Conservation (phyloP, 495 filamentous ascomycete species). For the Neurospora tetraspora region DNA sequence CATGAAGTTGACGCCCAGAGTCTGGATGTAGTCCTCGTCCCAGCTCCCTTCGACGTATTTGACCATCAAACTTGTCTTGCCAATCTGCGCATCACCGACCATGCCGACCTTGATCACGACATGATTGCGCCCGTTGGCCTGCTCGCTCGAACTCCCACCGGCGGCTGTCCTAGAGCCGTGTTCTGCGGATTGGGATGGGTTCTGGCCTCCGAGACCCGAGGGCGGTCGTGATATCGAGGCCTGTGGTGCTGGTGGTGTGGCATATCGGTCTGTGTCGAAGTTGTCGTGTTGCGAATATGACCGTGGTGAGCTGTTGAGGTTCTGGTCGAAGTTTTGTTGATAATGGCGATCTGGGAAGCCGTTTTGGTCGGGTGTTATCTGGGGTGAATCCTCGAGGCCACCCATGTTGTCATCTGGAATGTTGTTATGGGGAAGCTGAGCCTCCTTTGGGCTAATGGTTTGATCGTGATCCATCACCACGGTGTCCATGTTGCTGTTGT, state of each 20-base stretch:
- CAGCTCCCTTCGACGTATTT: conserved; percentile 99
- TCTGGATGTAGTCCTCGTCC: conserved; percentile 99
- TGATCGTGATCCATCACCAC: conserved; percentile 35
- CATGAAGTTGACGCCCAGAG: conserved; percentile 98
- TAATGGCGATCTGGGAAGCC: conserved; percentile 23
- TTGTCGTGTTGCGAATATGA: conserved; percentile 19
- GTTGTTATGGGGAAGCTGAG: neutral
- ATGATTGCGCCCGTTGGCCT: conserved; percentile 57
- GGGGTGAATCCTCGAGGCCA: conserved; percentile 27
- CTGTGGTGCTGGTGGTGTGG: conserved; percentile 27
- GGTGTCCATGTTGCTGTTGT: conserved; percentile 38
- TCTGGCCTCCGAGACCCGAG: conserved; percentile 39
- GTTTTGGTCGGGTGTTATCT: conserved; percentile 13
- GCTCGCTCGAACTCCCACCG: conserved; percentile 29
- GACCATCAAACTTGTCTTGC: conserved; percentile 98
- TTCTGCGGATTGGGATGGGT: conserved; percentile 19
- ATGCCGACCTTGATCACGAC: conserved; percentile 99
- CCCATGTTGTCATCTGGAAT: conserved; percentile 27
- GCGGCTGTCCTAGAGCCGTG: conserved; percentile 25
- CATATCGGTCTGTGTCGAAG: conserved; percentile 28
- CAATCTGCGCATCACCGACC: conserved; percentile 98
- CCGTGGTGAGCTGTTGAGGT: conserved; percentile 21
- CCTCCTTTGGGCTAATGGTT: neutral
- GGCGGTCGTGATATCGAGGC: conserved; percentile 37
- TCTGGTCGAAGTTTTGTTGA: conserved; percentile 30